Conservation (phyloP, 768 basidiomycete genomes). For the Pleurotus giganteus region DNA sequence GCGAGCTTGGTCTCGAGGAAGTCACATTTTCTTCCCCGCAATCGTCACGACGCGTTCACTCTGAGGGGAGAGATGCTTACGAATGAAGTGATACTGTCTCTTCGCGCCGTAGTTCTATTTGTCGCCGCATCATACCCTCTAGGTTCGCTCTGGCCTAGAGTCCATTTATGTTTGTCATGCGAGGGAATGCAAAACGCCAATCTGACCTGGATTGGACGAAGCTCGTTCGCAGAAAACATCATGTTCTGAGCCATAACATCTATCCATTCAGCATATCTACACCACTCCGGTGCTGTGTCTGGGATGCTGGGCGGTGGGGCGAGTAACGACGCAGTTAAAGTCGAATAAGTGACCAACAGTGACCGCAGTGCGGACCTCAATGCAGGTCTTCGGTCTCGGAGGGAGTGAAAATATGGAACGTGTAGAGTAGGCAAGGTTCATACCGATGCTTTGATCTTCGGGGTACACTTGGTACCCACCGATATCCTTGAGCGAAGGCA, state of each 20-base stretch:
- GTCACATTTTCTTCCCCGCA: constrained; percentile 62
- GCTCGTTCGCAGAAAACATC: constrained; percentile 86
- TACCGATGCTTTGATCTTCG: constrained; percentile 65
- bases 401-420: background rate
- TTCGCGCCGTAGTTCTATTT: constrained; percentile 69
- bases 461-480: constrained; percentile 84
- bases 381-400: constrained; percentile 73
- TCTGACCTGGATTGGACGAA: constrained; percentile 80
- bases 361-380: constrained; percentile 71
- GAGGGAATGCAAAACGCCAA: constrained; percentile 1
- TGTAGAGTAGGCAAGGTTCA: constrained; percentile 13
- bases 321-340: constrained; percentile 66
- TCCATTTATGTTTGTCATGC: constrained; percentile 1
- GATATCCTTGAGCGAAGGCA: constrained; percentile 77
- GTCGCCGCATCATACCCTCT: constrained; percentile 78
- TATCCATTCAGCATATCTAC: constrained; percentile 77
- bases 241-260: constrained; percentile 79
- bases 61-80: constrained; percentile 38
- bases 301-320: constrained; percentile 56
- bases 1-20: constrained; percentile 60
- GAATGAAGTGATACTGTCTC: constrained; percentile 69
- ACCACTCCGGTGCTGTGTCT: constrained; percentile 64
- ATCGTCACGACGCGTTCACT: background rate
- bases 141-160: constrained; percentile 74
- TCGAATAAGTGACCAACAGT: constrained; percentile 76